Evolutionary conservation across 139 green algal genomes (phyloP), one percentile per base, ranked within the genome.

Genomic region (Eudorina sp.): DNA sequence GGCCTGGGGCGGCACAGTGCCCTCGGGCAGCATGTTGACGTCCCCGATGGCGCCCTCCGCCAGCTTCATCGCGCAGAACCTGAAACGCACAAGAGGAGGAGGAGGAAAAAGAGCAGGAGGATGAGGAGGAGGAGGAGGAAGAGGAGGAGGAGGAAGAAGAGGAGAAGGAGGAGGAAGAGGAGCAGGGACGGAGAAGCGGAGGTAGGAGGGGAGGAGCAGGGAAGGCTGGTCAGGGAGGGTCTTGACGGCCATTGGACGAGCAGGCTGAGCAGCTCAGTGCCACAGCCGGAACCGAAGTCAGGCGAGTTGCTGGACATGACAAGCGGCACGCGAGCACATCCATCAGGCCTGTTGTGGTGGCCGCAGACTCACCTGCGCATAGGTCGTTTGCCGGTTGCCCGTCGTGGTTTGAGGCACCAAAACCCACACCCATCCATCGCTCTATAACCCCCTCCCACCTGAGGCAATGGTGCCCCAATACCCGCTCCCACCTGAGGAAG

Each of bases 11-110:
- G 77, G 74, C 69, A 89, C 41, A 8, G 85, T 66, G 41, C 90
- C 91, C 41, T 90, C 89, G 11, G 93, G 93, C 62, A 95, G 83
- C 29, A 72, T 89, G 45, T 94, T 90, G 29, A 95, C 66, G 43
- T 96, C 92, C 34, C 96, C 97, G 46, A 99, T 97, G 79, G 93
- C 94, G 5, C 98, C 98, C 75, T 99, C 98, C 0, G 98, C 98
- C 40, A 99, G 94, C 90, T 97, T 97, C 76, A 98, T 93, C 38
- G 98, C 98, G 84, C 98, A 99, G 92, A 98, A 99, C 31, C 90
- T 93, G 83, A 2, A 18, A 55, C 2, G 23, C 36, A 3, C 2
- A 36, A 68, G 29, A 14, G 21, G 0, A 66, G n/a, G 8, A 45
- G 16, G 48, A 23, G 45, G 0, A 14, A 21, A 5, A n/a, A n/a